A percentile compares a stretch with the other conserved stretches of the same genome.
Evolutionary conservation across 2,329 filamentous ascomycete genomes (phyloP).

Genomic region (Neoscytalidium dimidiatum): DNA sequence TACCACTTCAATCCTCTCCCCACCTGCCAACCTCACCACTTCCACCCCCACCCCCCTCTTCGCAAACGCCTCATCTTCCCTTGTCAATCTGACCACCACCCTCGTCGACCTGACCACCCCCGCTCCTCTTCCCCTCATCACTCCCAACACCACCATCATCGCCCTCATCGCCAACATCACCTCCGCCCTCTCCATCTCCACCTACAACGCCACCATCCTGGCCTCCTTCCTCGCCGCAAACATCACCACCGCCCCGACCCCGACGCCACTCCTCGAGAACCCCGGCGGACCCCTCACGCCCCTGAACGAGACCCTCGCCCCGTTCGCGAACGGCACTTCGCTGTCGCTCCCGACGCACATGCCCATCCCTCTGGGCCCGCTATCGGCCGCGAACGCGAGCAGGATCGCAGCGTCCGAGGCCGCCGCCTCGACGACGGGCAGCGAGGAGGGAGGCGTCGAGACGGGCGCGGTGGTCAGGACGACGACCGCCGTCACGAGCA

Average conservation of each 20-base stretch:
- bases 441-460: background rate
- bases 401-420: background rate
- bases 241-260: background rate
- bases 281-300: background rate
- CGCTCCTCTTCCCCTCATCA: too few species aligned
- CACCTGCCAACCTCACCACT: background rate
- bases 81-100: too few species aligned
- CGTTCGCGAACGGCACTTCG: too few species aligned
- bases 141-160: background rate
- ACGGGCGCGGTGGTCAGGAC: background rate
- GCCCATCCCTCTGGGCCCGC: background rate
- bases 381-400: background rate
- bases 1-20: background rate
- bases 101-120: background rate
- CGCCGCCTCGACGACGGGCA: background rate
- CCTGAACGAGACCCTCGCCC: background rate
- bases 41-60: background rate
- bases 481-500: background rate
- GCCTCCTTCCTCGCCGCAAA: background rate
- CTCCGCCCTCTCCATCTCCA: background rate
- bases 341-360: background rate
- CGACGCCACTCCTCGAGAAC: background rate
- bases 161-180: background rate
- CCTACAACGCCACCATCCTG: background rate
- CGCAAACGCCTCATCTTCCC: background rate